A percentile compares a stretch with the other conserved stretches of the same genome.
phyloP scores from a whole-genome alignment of 2,329 filamentous ascomycete species.

The Penicillium fuscoglaucum region DNA sequence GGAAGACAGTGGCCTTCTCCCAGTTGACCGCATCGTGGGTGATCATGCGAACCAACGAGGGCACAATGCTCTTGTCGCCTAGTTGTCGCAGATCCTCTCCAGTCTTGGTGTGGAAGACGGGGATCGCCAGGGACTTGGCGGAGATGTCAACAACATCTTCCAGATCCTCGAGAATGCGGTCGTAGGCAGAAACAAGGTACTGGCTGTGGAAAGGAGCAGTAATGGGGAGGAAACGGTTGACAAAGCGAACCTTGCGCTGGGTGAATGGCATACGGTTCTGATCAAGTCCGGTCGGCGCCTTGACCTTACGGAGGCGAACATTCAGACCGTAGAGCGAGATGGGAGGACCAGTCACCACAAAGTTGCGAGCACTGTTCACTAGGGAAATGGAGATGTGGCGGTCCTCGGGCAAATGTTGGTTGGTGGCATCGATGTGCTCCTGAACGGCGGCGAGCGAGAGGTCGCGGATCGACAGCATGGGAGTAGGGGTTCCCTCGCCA shows the following conservation, averaged over 20 bases:
- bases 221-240: constrained; percentile 95
- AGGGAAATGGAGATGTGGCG: constrained; percentile 94
- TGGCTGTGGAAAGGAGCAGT: constrained; percentile 98
- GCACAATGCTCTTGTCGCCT: constrained; percentile 76
- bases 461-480: constrained; percentile 97
- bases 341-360: constrained; percentile 94
- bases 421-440: constrained; percentile 94
- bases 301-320: constrained; percentile 90
- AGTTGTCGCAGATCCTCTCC: constrained; percentile 77
- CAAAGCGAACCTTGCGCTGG: constrained; percentile 92
- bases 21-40: constrained; percentile 92
- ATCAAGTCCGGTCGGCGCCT: constrained; percentile 94
- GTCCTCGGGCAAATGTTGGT: constrained; percentile 89
- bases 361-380: constrained; percentile 93
- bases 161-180: constrained; percentile 82
- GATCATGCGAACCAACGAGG: constrained; percentile 84
- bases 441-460: constrained; percentile 85
- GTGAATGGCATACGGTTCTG: constrained; percentile 94
- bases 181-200: constrained; percentile 79
- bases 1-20: constrained; percentile 92
- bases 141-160: constrained; percentile 78
- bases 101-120: constrained; percentile 87
- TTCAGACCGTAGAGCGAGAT: constrained; percentile 97
- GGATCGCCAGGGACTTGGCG: constrained; percentile 70
- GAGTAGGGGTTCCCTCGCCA: constrained; percentile 92